Evolutionary conservation across 768 basidiomycete species (phyloP).

Genomic region (Phylloporus arenicola): DNA sequence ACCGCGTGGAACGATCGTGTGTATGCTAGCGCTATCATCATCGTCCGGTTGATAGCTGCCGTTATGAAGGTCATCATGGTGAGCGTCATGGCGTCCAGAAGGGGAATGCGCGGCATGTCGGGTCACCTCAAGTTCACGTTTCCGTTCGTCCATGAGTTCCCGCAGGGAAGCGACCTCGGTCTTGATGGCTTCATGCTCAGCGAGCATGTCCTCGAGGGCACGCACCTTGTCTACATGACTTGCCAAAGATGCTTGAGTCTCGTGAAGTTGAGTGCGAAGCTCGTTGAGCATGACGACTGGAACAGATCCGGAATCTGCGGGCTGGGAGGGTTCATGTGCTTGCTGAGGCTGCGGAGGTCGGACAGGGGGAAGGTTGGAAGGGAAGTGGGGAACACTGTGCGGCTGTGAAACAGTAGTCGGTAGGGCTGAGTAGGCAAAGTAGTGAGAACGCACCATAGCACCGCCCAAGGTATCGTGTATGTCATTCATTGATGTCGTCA

Average conservation of each 20-base stretch:
- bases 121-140: slow-evolving; percentile 41
- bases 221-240: slow-evolving; percentile 79
- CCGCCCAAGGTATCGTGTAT: slow-evolving; percentile 90
- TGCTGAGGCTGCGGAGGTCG: too few species aligned
- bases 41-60: slow-evolving; percentile 45
- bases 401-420: slow-evolving; percentile 40
- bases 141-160: slow-evolving; percentile 64
- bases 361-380: slow-evolving; percentile 61
- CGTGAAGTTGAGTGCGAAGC: slow-evolving; percentile 76
- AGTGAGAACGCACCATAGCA: slow-evolving; percentile 50
- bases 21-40: slow-evolving; percentile 67
- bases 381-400: slow-evolving; percentile 55
- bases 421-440: neutral
- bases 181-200: slow-evolving; percentile 81
- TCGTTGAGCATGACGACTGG: too few species aligned
- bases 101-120: slow-evolving; percentile 22
- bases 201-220: slow-evolving; percentile 72
- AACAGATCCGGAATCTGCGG: too few species aligned
- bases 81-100: slow-evolving; percentile 16
- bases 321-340: too few species aligned
- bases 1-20: slow-evolving; percentile 64
- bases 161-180: slow-evolving; percentile 69
- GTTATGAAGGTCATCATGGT: slow-evolving; percentile 13
- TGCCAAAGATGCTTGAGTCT: slow-evolving; percentile 75
- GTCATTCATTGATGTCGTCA: slow-evolving; percentile 80